Conservation (phyloP, 1,284 basidiomycete species). For the Apiotrichum gamsii region DNA sequence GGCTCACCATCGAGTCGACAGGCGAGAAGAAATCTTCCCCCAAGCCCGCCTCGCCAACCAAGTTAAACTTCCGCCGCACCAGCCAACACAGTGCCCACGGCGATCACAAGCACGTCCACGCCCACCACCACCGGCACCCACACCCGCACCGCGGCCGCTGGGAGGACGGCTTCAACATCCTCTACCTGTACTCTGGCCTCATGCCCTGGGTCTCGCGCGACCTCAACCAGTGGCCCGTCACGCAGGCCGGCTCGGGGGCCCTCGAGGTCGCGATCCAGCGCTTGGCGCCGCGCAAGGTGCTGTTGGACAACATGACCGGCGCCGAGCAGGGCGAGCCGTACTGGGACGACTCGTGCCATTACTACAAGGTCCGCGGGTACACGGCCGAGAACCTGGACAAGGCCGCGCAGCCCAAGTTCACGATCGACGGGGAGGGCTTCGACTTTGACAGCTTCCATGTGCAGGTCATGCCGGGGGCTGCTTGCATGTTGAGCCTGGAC, state of each 20-base stretch:
- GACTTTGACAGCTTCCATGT: constrained; percentile 77
- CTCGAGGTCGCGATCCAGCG: constrained; percentile 72
- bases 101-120: no score
- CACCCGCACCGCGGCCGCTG: constrained; percentile 38
- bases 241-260: constrained; percentile 67
- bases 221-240: constrained; percentile 80
- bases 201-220: constrained; percentile 57
- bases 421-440: constrained; percentile 71
- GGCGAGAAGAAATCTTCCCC: neutral
- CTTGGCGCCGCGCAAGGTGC: constrained; percentile 56
- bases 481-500: constrained; percentile 62
- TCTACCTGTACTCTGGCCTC: constrained; percentile 59
- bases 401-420: constrained; percentile 51
- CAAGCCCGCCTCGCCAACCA: no score
- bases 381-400: constrained; percentile 61
- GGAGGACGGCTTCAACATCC: constrained; percentile 65
- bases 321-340: constrained; percentile 62
- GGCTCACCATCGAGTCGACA: constrained; percentile 35
- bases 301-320: constrained; percentile 60
- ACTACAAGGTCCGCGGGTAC: constrained; percentile 66
- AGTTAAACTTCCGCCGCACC: no score
- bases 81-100: no score
- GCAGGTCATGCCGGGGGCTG: constrained; percentile 67
- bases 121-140: no score
- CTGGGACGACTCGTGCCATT: constrained; percentile 64